These are phyloP conservation scores for Teratosphaeria viscida DNA, from an alignment of 2,329 filamentous ascomycete genomes.

Conservation along the genomic window DNA sequence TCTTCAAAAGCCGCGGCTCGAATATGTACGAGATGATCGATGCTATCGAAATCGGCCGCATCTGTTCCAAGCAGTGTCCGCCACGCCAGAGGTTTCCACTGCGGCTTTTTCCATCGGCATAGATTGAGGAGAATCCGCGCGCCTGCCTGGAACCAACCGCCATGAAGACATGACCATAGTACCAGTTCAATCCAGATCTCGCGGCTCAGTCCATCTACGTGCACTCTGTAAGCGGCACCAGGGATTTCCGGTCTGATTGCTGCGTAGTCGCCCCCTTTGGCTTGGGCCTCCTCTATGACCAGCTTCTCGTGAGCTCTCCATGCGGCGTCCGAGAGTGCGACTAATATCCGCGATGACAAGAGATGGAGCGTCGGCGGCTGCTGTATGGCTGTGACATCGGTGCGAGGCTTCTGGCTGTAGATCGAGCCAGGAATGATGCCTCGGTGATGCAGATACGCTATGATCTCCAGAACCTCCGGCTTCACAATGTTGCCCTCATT, in stretches of 20 bases:
- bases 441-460: slow-evolving; percentile 38
- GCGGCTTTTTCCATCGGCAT: slow-evolving; percentile 7
- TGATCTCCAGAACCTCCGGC: slow-evolving; percentile 36
- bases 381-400: slow-evolving; percentile 29
- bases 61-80: slow-evolving; percentile 17
- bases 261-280: slow-evolving; percentile 26
- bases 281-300: slow-evolving; percentile 17
- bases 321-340: slow-evolving; percentile 39
- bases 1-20: slow-evolving; percentile 12
- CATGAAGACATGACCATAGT: slow-evolving; percentile 41
- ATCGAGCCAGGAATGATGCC: slow-evolving; percentile 38
- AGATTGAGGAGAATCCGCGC: slow-evolving; percentile 28
- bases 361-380: slow-evolving; percentile 40
- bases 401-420: slow-evolving; percentile 29
- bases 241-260: slow-evolving; percentile 35
- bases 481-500: slow-evolving; percentile 24
- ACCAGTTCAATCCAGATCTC: slow-evolving; percentile 45
- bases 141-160: slow-evolving; percentile 36
- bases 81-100: slow-evolving; percentile 32
- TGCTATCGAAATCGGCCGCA: slow-evolving; percentile 19
- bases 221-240: slow-evolving; percentile 31
- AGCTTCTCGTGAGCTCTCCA: slow-evolving; percentile 37
- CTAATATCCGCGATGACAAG: slow-evolving; percentile 38
- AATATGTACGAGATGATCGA: slow-evolving; percentile 22
- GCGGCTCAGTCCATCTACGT: slow-evolving; percentile 30